These are phyloP conservation scores for Serendipita indica DNA, from an alignment of 768 basidiomycete genomes.

Conservation along the genomic window DNA sequence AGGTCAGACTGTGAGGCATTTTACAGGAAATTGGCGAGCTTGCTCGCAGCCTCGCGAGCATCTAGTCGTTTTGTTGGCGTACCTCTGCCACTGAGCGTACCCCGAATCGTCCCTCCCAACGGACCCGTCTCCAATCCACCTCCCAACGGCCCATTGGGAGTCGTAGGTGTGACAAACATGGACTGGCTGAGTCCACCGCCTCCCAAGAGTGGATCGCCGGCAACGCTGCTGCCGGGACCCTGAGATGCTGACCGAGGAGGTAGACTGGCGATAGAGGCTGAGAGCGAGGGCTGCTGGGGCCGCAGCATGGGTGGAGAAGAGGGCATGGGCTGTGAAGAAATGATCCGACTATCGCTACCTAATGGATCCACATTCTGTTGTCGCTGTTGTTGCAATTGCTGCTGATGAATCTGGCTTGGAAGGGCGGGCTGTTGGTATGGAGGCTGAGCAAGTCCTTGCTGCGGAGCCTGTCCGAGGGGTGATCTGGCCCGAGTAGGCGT, in stretches of 20 bases:
- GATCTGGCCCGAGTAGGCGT: neutral
- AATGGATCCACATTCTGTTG: conserved; percentile 5
- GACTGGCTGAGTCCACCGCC: neutral
- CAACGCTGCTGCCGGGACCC: neutral
- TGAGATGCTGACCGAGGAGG: neutral
- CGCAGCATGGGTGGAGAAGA: neutral
- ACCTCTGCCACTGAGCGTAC: conserved; percentile 51
- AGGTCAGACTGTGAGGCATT: neutral
- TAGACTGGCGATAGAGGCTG: neutral
- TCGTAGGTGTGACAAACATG: conserved; percentile 1
- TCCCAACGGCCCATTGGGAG: neutral
- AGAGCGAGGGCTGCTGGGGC: neutral
- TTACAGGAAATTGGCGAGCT: conserved; percentile 51
- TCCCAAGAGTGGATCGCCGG: neutral
- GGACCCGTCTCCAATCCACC: neutral
- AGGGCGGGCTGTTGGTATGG: conserved; percentile 2
- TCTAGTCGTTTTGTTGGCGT: conserved; percentile 64
- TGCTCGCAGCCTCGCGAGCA: conserved; percentile 73
- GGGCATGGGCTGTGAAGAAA: neutral
- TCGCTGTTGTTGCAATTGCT: conserved; percentile 1
- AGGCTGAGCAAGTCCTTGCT: neutral
- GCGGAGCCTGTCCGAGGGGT: neutral
- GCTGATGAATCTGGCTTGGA: neutral
- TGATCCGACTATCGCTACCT: neutral
- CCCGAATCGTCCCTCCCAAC: conserved; percentile 44